These are phyloP conservation scores for Hypoxylon fragiforme DNA, from an alignment of 495 filamentous ascomycete species.

Conservation along the genomic window DNA sequence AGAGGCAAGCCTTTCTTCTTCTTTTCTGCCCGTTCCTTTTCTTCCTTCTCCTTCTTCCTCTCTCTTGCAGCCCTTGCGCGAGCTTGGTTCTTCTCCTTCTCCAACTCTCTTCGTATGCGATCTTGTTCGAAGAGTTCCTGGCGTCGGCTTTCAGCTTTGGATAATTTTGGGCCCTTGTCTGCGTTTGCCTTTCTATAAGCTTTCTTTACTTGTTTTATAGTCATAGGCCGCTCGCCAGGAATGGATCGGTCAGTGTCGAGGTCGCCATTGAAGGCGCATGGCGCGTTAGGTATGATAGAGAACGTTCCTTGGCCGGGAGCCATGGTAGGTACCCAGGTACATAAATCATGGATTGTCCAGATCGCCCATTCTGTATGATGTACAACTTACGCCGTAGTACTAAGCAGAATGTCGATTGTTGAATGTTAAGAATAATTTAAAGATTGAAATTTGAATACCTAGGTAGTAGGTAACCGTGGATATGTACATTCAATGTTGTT, in stretches of 20 bases:
- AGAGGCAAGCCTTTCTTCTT: slow-evolving; percentile 47
- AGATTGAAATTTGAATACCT: too few species aligned
- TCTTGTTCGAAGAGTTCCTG: slow-evolving; percentile 49
- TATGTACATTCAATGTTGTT: too few species aligned
- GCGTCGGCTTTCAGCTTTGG: slow-evolving; percentile 46
- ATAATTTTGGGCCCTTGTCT: slow-evolving; percentile 40
- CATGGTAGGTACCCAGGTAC: slow-evolving; percentile 23
- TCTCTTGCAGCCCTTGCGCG: slow-evolving; percentile 45
- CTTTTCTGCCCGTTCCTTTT: slow-evolving; percentile 40
- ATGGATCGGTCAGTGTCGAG: slow-evolving; percentile 7
- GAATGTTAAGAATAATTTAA: too few species aligned
- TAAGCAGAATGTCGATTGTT: too few species aligned
- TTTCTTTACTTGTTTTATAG: slow-evolving; percentile 49
- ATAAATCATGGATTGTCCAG: neutral
- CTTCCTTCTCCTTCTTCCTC: slow-evolving; percentile 49
- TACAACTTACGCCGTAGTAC: slow-evolving; percentile 16
- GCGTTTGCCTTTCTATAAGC: slow-evolving; percentile 38
- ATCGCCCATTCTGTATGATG: neutral
- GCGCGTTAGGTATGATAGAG: slow-evolving; percentile 36
- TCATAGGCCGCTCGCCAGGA: slow-evolving; percentile 44
- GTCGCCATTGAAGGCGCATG: slow-evolving; percentile 29
- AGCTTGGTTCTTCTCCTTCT: slow-evolving; percentile 45
- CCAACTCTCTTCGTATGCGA: slow-evolving; percentile 47
- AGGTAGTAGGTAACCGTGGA: too few species aligned
- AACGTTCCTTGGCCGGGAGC: slow-evolving; percentile 39